Base-by-base conservation (phyloP, 2,329 filamentous ascomycete genomes). In the Trichoderma pleuroti region DNA sequence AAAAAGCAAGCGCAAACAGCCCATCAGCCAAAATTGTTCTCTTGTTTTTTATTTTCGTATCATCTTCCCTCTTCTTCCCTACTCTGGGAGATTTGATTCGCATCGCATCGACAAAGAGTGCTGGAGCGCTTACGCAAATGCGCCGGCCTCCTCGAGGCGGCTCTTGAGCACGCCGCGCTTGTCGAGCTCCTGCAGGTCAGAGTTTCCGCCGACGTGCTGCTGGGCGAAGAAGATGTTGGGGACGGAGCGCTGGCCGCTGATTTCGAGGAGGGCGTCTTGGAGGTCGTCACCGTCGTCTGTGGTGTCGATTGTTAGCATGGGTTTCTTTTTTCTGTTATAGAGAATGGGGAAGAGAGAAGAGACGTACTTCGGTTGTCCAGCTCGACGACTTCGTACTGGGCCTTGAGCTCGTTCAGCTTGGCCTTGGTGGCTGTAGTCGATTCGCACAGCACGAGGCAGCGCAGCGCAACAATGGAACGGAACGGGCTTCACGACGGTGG, bases 161-260 rank as follows among this genome's bases (percentile, higher is more conserved):
- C 75, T 73, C 77, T 82, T 76, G 32, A 84, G 80, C 77, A 83
- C 77, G 73, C 79, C 81, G 18, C 74, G 72, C 46, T 74, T 78
- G 69, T 93, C 83, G 75, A 96, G 81, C 36, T 77, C 77, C 75
- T 89, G 87, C 68, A 98, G 83, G 74, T 97, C 95, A 28, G 93
- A 97, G 88, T 98, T 98, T 76, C 96, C 96, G 74, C 96, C 96
- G 80, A 99, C 97, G 84, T 98, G 95, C 85, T 97, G 85, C 84
- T 94, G 84, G 76, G 84, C 84, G 83, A 99, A 98, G 86, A 92
- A 98, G 84, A 97, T 92, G 86, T 98, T 98, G 77, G 96, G 96
- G 7, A 99, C 96, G 77, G 93, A 95, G 78, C 90, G 87, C 87
- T 99, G 96, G 81, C 88, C 86, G 70, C 90, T 93, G 77, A 98